These are phyloP conservation scores for Xylaria venustula DNA, from an alignment of 495 filamentous ascomycete genomes.

Conservation along the genomic window DNA sequence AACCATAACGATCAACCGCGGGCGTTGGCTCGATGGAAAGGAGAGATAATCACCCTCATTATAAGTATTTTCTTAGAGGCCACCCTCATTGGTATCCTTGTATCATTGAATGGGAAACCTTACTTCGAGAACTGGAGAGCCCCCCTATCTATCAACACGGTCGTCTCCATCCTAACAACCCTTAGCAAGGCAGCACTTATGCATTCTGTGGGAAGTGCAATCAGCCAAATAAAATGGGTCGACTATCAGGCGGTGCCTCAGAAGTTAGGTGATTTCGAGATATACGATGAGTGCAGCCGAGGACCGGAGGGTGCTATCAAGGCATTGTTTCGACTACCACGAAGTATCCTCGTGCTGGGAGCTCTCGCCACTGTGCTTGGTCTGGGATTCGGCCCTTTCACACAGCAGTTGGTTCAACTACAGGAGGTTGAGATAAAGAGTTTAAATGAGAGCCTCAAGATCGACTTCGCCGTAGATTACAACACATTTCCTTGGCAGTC, in stretches of 20 bases:
- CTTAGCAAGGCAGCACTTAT: not conserved
- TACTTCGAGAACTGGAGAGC: not conserved
- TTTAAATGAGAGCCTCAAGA: not conserved
- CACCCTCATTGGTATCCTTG: not conserved
- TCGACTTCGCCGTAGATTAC: not conserved
- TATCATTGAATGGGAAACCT: not conserved
- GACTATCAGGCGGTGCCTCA: not conserved
- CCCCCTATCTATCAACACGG: not conserved
- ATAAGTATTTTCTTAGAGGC: not conserved
- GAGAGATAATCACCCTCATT: not conserved
- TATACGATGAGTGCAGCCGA: not conserved
- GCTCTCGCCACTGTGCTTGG: not conserved
- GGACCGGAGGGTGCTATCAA: not conserved
- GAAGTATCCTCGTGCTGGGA: not conserved
- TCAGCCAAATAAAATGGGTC: conserved; percentile 3
- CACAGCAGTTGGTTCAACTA: not conserved
- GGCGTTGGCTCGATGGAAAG: too few relatives aligned
- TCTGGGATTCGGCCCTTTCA: not conserved
- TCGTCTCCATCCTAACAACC: not conserved
- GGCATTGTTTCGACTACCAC: not conserved
- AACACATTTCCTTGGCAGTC: not conserved
- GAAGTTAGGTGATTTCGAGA: not conserved
- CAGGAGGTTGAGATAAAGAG: not conserved
- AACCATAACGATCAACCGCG: too few relatives aligned
- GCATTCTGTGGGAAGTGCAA: not conserved